These are phyloP conservation scores for Westerdykella ornata DNA, from an alignment of 2,329 filamentous ascomycete genomes.

Conservation along the genomic window DNA sequence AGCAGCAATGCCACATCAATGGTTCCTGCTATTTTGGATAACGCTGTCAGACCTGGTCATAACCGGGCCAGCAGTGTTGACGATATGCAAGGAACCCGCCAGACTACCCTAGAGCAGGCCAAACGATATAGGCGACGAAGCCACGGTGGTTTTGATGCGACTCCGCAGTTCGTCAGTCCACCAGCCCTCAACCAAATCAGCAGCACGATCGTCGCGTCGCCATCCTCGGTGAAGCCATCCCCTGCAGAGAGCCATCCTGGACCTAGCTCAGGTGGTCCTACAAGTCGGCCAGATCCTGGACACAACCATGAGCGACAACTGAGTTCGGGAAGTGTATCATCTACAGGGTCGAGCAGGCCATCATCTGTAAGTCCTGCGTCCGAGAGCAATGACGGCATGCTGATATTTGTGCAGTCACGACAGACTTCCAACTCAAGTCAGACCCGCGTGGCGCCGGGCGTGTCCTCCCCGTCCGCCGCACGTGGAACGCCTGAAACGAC, in stretches of 20 bases:
- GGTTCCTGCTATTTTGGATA: constrained; percentile 33
- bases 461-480: constrained; percentile 21
- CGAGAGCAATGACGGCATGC: background rate
- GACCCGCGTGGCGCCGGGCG: constrained; percentile 8
- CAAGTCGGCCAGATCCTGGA: constrained; percentile 27
- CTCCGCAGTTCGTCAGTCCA: constrained; percentile 16
- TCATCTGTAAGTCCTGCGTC: constrained; percentile 23
- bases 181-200: constrained; percentile 7
- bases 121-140: constrained; percentile 78
- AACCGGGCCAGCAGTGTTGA: constrained; percentile 58
- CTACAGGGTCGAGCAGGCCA: constrained; percentile 28
- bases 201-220: constrained; percentile 5
- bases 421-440: constrained; percentile 12
- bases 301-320: constrained; percentile 33
- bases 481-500: constrained; percentile 36
- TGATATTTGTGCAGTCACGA: constrained; percentile 15
- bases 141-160: constrained; percentile 58
- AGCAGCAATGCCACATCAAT: constrained; percentile 52
- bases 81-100: constrained; percentile 59
- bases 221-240: constrained; percentile 9
- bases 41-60: constrained; percentile 41
- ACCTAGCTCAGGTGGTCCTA: constrained; percentile 27
- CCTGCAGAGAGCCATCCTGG: constrained; percentile 19
- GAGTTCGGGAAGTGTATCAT: constrained; percentile 36
- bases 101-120: constrained; percentile 56